Evolutionary conservation across 2,329 filamentous ascomycete species (phyloP).

Genomic region (Alternaria triticina): DNA sequence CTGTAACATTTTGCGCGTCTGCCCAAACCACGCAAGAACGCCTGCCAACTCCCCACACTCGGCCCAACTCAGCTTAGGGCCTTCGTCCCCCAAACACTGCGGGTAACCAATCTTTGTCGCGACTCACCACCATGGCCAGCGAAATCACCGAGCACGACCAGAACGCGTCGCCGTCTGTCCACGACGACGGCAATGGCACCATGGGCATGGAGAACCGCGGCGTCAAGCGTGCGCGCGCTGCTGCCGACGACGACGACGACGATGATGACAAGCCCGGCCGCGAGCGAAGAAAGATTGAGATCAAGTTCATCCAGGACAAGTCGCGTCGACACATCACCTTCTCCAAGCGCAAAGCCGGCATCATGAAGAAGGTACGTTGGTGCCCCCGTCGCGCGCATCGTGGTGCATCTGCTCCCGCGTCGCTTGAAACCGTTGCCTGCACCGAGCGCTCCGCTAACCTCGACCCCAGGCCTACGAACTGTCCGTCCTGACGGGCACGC

Average conservation of each 20-base stretch:
- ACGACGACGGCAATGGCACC: conserved; percentile 59
- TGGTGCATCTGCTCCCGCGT: conserved; percentile 25
- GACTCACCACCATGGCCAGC: conserved; percentile 49
- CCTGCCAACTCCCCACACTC: conserved; percentile 37
- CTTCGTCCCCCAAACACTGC: conserved; percentile 43
- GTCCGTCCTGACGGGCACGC: conserved; percentile 95
- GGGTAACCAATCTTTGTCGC: conserved; percentile 36
- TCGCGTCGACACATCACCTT: conserved; percentile 99
- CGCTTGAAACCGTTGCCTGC: conserved; percentile 39
- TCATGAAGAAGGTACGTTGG: conserved; percentile 99
- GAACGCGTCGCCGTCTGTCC: conserved; percentile 57
- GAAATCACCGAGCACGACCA: conserved; percentile 60
- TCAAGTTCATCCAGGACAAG: conserved; percentile 99
- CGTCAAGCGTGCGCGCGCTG: conserved; percentile 84
- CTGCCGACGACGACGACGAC: conserved; percentile 91
- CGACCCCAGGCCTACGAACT: conserved; percentile 86
- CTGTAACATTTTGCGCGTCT: conserved; percentile 40
- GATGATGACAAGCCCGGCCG: conserved; percentile 97
- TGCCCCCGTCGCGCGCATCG: not conserved
- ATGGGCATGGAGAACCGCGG: conserved; percentile 70
- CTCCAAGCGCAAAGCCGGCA: conserved; percentile 98
- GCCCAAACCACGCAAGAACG: conserved; percentile 23
- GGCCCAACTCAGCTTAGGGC: conserved; percentile 50
- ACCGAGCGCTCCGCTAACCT: conserved; percentile 30
- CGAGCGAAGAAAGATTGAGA: conserved; percentile 99